Evolutionary conservation across 176 grass and related monocot species (phyloP), one percentile per base, ranked within the genome.

Genomic region (Bolboschoenus planiculmis): DNA sequence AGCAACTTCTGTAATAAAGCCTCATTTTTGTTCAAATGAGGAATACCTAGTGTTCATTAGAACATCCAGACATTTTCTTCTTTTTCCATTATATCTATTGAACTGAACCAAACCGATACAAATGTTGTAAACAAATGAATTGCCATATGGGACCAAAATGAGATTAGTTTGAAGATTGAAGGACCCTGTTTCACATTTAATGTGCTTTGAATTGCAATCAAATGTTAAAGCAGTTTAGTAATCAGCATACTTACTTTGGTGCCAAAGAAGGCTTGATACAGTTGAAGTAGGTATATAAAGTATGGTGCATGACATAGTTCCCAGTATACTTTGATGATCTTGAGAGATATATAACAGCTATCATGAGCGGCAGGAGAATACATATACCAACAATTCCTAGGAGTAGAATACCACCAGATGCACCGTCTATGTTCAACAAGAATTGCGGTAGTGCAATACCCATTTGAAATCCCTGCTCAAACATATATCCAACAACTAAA

Each of bases 231-330:
- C 36, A 70, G 65, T 24, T 70, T 24, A 23, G 44, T 51, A 51
- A 30, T 31, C 15, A 24, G 67, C 15, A 24, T 76, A 39, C 77
- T 88, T 87, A 99, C 96, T 93, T 99, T 86, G 96, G 96, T 84
- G 96, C 96, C 79, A 99, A 86, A 73, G 96, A 99, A 89, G 96
- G 96, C 81, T 99, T 99, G 89, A 99, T 99, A 77, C 89, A 95
- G 83, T 99, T 93, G 80, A 91, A 99, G 86, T 99, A 99, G 47
- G 92, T 93, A 70, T 93, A 95, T 44, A 95, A 84, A 43, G 96
- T 99, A 81, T 99, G 92, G 83, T 99, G 92, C 92, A 99, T 99
- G 48, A 99, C 96, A 90, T 99, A 95, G 81, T 99, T 99, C 64
- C 96, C 96, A 10, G 93, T 95, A 86, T 99, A 99, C 44, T 99